These are phyloP conservation scores for Pichia sp. DNA, from an alignment of 1,139 yeast species.

Conservation along the genomic window DNA sequence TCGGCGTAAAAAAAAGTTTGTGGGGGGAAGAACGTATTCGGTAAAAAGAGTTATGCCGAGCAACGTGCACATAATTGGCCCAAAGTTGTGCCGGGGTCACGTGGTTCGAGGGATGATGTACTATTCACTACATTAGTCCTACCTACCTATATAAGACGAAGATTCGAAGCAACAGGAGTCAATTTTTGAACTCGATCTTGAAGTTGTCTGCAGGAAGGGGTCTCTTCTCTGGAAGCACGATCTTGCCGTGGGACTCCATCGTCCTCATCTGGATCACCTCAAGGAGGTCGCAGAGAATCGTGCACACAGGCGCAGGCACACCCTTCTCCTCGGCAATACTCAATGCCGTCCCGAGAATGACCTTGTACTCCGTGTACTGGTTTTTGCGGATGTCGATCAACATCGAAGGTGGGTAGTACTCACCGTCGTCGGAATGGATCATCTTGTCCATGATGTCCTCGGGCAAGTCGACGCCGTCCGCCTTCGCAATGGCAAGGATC, in stretches of 20 bases:
- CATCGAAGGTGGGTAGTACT: conserved; percentile 26
- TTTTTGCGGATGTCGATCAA: conserved; percentile 64
- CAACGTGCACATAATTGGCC: too few species aligned
- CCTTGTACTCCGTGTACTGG: conserved; percentile 67
- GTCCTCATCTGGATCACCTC: conserved; percentile 57
- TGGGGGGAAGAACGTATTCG: too few species aligned
- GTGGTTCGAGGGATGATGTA: too few species aligned
- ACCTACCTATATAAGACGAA: too few species aligned
- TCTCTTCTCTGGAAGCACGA: conserved; percentile 41
- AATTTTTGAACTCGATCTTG: conserved; percentile 20
- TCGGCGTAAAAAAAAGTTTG: too few species aligned
- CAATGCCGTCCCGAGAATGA: conserved; percentile 68
- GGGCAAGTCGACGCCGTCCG: conserved; percentile 48
- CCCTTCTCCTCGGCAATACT: conserved; percentile 51
- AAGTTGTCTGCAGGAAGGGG: conserved; percentile 31
- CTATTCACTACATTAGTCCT: too few species aligned
- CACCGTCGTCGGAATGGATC: conserved; percentile 23
- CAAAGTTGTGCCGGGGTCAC: too few species aligned
- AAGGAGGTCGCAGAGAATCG: conserved; percentile 53
- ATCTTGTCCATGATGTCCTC: conserved; percentile 21
- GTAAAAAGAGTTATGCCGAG: too few species aligned
- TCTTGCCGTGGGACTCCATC: conserved; percentile 48
- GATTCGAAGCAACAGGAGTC: background rate
- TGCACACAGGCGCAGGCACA: conserved; percentile 56
- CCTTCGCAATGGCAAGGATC: conserved; percentile 54